Base-by-base conservation (phyloP, 2,329 filamentous ascomycete genomes). In the Ploettnerulaceae sp. region DNA sequence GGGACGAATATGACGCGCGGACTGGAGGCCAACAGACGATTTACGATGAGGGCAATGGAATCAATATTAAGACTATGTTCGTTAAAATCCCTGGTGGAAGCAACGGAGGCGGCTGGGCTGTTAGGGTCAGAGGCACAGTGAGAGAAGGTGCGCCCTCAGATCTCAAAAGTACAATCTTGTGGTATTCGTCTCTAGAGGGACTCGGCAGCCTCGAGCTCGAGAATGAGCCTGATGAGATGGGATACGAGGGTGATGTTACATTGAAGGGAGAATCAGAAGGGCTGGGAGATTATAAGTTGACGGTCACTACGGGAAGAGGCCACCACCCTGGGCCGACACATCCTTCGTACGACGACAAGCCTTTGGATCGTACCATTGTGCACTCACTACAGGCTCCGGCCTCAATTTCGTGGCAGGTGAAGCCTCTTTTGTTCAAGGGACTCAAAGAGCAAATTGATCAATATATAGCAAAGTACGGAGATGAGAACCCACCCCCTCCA, bases 1-100 rank as follows among this genome's bases (percentile, higher is more conserved):
- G 93, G 93, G 90, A 97, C 61, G 88, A 95, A 65, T 98, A 94
- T 66, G 93, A 98, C 67, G 83, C 89, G 17, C 78, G 93, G 48
- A 84, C 76, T 47, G 93, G 93, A 52, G 93, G 93, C 46, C 75
- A 86, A 17, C 89, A 98, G 68, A 86, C 86, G 0, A 91, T 98
- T 49, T 89, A 94, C 63, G 93, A 98, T 66, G 82, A 83, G 44
- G 84, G 79, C 38, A 98, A 98, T 68, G 79, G 78, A 47, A 77
- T 98, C 56, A 90, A 97, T 68, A 77, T 98, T 53, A 94, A 86
- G 7, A 96, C 91, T 33, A 86, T 88, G 41, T 96, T 97, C 67
- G 81, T 96, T 62, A 98, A 97, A 69, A 77, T 95, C 26, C 87
- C 90, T 2, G 89, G 90, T 17, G 90, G 89, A 43, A 72, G 74